Evolutionary conservation across 2,329 filamentous ascomycete genomes (phyloP).

Genomic region (Aaosphaeria arxii): DNA sequence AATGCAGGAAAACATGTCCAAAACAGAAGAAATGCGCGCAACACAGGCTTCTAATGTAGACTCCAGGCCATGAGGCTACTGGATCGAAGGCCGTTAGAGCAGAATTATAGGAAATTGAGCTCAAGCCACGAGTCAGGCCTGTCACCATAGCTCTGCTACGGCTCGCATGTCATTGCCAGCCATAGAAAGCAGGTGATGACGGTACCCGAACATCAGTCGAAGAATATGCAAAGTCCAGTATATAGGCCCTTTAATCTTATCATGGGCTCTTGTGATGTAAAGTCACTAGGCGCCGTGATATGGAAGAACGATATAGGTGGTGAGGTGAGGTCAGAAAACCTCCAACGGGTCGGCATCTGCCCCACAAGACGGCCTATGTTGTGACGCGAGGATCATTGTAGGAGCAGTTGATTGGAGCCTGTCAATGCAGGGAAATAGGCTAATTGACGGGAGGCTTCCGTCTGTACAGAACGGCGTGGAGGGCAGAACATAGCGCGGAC

Average conservation of each 20-base stretch:
- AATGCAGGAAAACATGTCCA: constrained; percentile 7
- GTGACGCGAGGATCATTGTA: constrained; percentile 16
- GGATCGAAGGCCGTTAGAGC: constrained; percentile 10
- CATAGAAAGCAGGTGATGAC: constrained; percentile 1
- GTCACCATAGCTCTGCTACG: constrained; percentile 20
- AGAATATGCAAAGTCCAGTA: constrained; percentile 11
- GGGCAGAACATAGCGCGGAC: constrained; percentile 3
- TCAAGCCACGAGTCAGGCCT: constrained; percentile 33
- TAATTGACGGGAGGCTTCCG: constrained; percentile 11
- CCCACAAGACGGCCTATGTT: constrained; percentile 19
- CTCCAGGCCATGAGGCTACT: constrained; percentile 9
- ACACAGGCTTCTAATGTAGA: constrained; percentile 13
- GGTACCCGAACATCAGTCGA: constrained; percentile 9
- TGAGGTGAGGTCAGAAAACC: constrained; percentile 24
- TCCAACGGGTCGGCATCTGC: constrained; percentile 9
- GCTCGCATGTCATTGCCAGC: constrained; percentile 18
- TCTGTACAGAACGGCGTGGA: constrained; percentile 5
- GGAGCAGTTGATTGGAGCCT: constrained; percentile 14
- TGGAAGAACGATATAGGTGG: constrained; percentile 6
- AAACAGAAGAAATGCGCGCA: constrained; percentile 6
- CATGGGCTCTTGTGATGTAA: constrained; percentile 11
- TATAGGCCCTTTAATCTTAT: constrained; percentile 33
- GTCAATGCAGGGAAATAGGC: constrained; percentile 21
- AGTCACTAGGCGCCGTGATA: constrained; percentile 3
- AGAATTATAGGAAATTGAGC: constrained; percentile 31